Base-by-base conservation (phyloP, 2,329 filamentous ascomycete species). In the Neofusicoccum umdonicola region DNA sequence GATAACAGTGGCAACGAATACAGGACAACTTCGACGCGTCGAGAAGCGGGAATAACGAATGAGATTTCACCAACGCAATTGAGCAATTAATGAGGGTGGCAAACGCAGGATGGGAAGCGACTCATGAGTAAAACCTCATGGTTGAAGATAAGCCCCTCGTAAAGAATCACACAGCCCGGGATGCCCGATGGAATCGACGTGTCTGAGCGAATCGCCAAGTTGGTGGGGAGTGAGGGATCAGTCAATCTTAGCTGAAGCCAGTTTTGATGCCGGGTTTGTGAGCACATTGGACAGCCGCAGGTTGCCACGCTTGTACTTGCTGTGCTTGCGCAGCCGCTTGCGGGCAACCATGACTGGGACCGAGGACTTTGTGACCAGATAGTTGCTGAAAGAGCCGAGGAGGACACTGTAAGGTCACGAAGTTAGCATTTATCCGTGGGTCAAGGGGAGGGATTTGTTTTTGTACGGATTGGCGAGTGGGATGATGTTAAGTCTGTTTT, bases 321-420 rank as follows among this genome's bases (percentile, higher is more conserved):
- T 89, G 79, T 96, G 91, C 77, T 97, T 97, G 56, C 91, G 85
- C 48, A 97, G 83, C 65, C 91, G 90, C 82, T 96, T 97, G 66
- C 95, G 85, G 7, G 95, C 95, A 41, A 98, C 95, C 95, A 99
- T 99, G 66, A 99, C 95, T 0, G 95, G 95, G 15, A 96, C 93
- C 2, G 92, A 96, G 68, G 92, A 96, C 80, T 98, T 98, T 42
- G 93, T 96, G 37, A 99, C 93, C 7, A 99, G 84, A 73, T 99
- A 99, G 75, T 98, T 98, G 66, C 92, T 96, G 78, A 99, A 98
- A 0, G 93, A 97, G 31, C 95, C 95, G 35, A 99, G 85, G 66
- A 99, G 89, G 22, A 97, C 94, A 74, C 93, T 96, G 70, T 58
- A 65, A 50, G 37, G 67, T 48, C 12, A 9, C 11, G 4, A 7